Base-by-base conservation (phyloP, 371 early-diverging fungal genomes). In the Mucor indicus region DNA sequence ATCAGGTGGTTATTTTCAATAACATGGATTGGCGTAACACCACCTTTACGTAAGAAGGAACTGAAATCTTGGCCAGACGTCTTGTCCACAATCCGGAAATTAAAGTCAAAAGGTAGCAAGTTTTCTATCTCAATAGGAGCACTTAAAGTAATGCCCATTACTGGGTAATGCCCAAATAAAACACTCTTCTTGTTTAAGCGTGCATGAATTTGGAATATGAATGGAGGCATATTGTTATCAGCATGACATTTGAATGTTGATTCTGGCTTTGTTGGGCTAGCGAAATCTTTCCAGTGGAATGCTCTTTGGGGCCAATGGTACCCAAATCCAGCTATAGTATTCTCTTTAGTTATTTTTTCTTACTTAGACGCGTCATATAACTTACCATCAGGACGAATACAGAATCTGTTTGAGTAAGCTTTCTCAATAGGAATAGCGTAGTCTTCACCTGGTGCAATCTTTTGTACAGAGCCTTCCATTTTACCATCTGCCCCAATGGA, bases 101-200 rank as follows among this genome's bases (percentile, higher is more conserved):
- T 81, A 57, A 94, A 71, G 51, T 91, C 84, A 62, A 87, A 94
- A 0, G 98, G 98, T 33, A 98, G 67, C 31, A 96, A 66, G 57
- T 98, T 98, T 71, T 98, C 98, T 24, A 98, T 79, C 64, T 93
- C 91, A 24, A 97, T 76, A 10, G 98, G 98, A 11, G 96, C 86
- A 29, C 90, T 81, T 30, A 98, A 57, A 17, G 84, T 80, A 43
- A 95, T 84, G 4, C 83, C 76, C 86, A 96, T 85, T 42, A 70
- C 81, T 16, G 96, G 96, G 58, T 93, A 94, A 24, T 80, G 72
- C 36, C 76, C 79, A 43, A 64, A 67, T n/a, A 79, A 41, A 0
- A 78, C 67, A 50, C 79, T 69, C 50, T 79, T 78, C 43, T 72
- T 77, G 39, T 76, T 77, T 38, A 67, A 39, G 22, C 68, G 56